A percentile compares a stretch with the other conserved stretches of the same genome.
Conservation (phyloP, 371 early-diverging fungal genomes). For the Mortierella sp. region DNA sequence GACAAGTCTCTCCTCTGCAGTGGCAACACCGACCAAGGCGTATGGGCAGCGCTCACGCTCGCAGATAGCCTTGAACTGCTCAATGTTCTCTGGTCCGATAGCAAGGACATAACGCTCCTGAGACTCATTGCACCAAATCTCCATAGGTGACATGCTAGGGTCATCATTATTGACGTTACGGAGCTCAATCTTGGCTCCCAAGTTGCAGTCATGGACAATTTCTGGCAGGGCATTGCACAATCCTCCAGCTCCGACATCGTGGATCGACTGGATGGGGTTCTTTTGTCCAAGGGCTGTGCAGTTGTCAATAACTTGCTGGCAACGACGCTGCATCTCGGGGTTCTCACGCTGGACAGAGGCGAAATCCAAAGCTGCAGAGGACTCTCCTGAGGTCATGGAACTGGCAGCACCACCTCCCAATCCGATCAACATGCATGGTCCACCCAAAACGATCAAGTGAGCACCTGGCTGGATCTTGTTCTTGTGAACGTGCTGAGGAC, state of each 20-base stretch:
- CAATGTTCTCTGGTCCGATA: conserved; percentile 75
- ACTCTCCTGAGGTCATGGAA: conserved; percentile 91
- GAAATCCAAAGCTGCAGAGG: conserved; percentile 92
- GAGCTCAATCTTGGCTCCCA: conserved; percentile 92
- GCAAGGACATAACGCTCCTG: conserved; percentile 98
- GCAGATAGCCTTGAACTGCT: conserved; percentile 80
- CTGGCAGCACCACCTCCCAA: conserved; percentile 98
- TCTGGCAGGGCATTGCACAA: conserved; percentile 97
- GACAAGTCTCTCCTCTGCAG: conserved; percentile 84
- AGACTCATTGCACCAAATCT: conserved; percentile 98
- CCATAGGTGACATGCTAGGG: conserved; percentile 96
- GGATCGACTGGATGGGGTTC: conserved; percentile 92
- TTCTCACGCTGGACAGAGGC: conserved; percentile 98
- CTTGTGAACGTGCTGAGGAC: conserved; percentile 89
- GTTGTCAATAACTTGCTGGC: conserved; percentile 95
- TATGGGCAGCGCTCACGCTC: conserved; percentile 94
- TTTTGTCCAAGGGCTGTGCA: conserved; percentile 86
- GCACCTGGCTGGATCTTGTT: conserved; percentile 85
- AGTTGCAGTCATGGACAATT: conserved; percentile 93
- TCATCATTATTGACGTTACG: conserved; percentile 93
- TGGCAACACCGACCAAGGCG: conserved; percentile 93
- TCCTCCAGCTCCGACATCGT: conserved; percentile 99
- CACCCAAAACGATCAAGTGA: conserved; percentile 92
- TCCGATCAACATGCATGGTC: conserved; percentile 97
- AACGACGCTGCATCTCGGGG: conserved; percentile 97